Conservation (phyloP, 208 protist species). For the Acanthamoeba lenticulata region DNA sequence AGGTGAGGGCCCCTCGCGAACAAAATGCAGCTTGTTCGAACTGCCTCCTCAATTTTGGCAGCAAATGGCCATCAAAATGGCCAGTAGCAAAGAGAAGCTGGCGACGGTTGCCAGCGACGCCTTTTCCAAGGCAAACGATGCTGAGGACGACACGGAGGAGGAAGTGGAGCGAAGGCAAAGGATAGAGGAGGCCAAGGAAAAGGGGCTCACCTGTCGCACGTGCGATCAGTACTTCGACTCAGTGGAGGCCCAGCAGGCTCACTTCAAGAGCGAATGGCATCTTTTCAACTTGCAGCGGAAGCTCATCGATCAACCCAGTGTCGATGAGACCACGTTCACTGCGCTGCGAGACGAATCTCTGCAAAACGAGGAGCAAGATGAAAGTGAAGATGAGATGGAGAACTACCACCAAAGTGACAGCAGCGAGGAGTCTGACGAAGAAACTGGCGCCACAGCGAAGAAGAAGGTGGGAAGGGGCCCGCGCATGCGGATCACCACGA, state of each 20-base stretch:
- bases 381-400: neutral
- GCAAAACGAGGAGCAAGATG: neutral
- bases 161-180: neutral
- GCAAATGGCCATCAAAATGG: neutral
- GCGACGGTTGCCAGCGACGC: neutral
- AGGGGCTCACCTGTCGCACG: constrained; percentile 37
- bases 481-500: neutral
- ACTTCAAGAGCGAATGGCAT: constrained; percentile 55
- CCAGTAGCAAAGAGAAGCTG: neutral
- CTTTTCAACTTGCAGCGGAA: constrained; percentile 38
- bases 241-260: constrained; percentile 13
- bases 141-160: neutral
- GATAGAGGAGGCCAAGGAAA: neutral
- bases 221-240: neutral
- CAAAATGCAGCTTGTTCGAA: neutral
- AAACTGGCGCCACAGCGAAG: neutral
- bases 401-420: neutral
- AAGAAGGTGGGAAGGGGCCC: neutral
- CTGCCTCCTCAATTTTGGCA: constrained; percentile 10
- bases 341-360: neutral
- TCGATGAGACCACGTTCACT: constrained; percentile 5
- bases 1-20: neutral
- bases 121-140: neutral
- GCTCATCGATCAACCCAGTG: neutral
- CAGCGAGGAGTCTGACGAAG: neutral